These are phyloP conservation scores for Botrytis tulipae DNA, from an alignment of 2,329 filamentous ascomycete genomes.

Conservation along the genomic window DNA sequence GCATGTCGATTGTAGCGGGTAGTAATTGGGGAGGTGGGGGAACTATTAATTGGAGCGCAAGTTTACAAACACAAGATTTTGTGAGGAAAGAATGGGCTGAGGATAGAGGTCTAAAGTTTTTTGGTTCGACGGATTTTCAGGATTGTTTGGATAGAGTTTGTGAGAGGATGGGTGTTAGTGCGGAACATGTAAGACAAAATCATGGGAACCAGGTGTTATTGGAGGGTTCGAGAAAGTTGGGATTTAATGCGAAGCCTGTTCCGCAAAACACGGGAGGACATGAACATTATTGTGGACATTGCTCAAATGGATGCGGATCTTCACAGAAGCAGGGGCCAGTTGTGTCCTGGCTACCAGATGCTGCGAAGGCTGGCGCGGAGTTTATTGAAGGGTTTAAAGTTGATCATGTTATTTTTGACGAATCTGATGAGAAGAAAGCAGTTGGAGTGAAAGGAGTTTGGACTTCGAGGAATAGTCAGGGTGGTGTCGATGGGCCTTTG, in stretches of 20 bases:
- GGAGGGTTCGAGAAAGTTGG: constrained; percentile 71
- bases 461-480: constrained; percentile 66
- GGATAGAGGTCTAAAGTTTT: constrained; percentile 64
- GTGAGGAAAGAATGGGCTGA: constrained; percentile 81
- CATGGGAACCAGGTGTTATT: constrained; percentile 69
- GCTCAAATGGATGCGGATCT: constrained; percentile 59
- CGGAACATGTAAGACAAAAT: constrained; percentile 68
- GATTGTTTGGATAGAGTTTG: constrained; percentile 77
- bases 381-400: constrained; percentile 83
- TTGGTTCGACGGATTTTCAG: constrained; percentile 72
- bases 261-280: constrained; percentile 76
- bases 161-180: constrained; percentile 71
- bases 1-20: constrained; percentile 63
- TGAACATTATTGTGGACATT: constrained; percentile 72
- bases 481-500: constrained; percentile 52
- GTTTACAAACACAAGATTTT: constrained; percentile 65
- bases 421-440: constrained; percentile 50
- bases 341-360: constrained; percentile 75
- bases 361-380: constrained; percentile 69
- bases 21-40: constrained; percentile 82
- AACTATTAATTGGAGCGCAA: constrained; percentile 79
- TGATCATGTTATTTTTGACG: constrained; percentile 67
- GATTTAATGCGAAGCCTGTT: constrained; percentile 66
- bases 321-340: constrained; percentile 77
- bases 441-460: constrained; percentile 72